Evolutionary conservation across 257 asterid species (phyloP).

Genomic region (Solanum medicagineum): DNA sequence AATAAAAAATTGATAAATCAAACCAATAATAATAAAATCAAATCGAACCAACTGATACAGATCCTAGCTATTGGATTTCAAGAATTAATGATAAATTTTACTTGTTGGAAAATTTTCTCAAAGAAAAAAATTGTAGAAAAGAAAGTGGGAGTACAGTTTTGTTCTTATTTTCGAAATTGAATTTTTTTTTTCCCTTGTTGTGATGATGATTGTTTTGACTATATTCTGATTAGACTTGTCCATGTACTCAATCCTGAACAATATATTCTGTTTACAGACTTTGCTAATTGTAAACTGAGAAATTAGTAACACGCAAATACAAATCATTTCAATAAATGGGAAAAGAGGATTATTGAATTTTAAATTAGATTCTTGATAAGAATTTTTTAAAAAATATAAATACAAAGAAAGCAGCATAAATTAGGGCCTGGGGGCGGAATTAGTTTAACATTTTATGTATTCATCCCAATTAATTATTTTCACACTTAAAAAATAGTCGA

Average conservation of each 20-base stretch:
- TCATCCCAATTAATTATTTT: too few species aligned
- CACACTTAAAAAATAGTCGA: too few species aligned
- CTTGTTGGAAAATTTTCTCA: neutral
- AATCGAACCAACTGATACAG: too few species aligned
- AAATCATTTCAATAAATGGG: neutral
- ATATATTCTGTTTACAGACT: neutral
- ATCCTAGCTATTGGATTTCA: neutral
- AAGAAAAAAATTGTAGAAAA: too few species aligned
- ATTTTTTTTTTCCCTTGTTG: neutral
- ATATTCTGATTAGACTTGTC: neutral
- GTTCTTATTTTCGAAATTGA: neutral
- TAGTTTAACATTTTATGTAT: too few species aligned
- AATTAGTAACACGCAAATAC: neutral
- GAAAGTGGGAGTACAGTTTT: neutral
- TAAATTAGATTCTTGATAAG: neutral
- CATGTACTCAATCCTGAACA: neutral
- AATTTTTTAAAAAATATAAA: too few species aligned
- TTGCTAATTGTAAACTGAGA: neutral
- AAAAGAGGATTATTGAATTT: neutral
- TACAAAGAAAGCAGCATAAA: neutral
- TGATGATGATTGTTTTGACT: neutral
- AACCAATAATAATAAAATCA: too few species aligned
- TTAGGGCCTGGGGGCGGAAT: too few species aligned
- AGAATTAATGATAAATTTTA: neutral
- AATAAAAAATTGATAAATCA: too few species aligned